Evolutionary conservation across 257 asterid genomes (phyloP).

Genomic region (Solanum pinnatisectum): DNA sequence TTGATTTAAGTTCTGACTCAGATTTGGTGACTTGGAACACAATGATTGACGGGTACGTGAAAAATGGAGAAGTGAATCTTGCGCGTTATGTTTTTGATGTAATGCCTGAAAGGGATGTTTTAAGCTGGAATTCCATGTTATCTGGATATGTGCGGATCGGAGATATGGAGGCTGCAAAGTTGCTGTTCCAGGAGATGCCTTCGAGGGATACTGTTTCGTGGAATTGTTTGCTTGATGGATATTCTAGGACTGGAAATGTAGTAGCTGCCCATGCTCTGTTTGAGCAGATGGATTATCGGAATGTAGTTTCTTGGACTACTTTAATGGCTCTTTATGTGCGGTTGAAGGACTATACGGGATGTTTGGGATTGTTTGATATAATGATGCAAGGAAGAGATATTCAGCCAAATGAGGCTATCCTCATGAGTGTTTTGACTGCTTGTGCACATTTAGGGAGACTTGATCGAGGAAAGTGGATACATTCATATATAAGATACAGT

Average conservation of each 20-base stretch:
- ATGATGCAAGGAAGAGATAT: constrained; percentile 19
- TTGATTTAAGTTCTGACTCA: constrained; percentile 19
- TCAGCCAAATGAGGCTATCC: constrained; percentile 28
- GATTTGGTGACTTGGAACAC: constrained; percentile 34
- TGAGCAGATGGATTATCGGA: constrained; percentile 19
- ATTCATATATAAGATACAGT: constrained; percentile 14
- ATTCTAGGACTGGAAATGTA: constrained; percentile 11
- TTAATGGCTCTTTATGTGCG: constrained; percentile 31
- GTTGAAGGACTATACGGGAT: constrained; percentile 12
- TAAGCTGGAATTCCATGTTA: constrained; percentile 34
- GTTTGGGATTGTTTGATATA: constrained; percentile 23
- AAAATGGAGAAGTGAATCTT: constrained; percentile 14
- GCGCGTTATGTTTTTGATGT: constrained; percentile 21
- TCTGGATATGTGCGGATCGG: constrained; percentile 20
- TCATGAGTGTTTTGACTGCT: constrained; percentile 30
- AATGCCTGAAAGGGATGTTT: constrained; percentile 21
- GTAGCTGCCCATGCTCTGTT: constrained; percentile 16
- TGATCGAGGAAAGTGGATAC: constrained; percentile 27
- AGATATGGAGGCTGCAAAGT: constrained; percentile 19
- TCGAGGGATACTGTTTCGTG: constrained; percentile 22
- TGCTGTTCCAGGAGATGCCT: constrained; percentile 15
- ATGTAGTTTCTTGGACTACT: constrained; percentile 30
- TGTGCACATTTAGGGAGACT: constrained; percentile 30
- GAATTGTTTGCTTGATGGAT: constrained; percentile 34
- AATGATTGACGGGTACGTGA: constrained; percentile 26